These are phyloP conservation scores for Juglanconis sp. DNA, from an alignment of 2,329 filamentous ascomycete species.

Conservation along the genomic window DNA sequence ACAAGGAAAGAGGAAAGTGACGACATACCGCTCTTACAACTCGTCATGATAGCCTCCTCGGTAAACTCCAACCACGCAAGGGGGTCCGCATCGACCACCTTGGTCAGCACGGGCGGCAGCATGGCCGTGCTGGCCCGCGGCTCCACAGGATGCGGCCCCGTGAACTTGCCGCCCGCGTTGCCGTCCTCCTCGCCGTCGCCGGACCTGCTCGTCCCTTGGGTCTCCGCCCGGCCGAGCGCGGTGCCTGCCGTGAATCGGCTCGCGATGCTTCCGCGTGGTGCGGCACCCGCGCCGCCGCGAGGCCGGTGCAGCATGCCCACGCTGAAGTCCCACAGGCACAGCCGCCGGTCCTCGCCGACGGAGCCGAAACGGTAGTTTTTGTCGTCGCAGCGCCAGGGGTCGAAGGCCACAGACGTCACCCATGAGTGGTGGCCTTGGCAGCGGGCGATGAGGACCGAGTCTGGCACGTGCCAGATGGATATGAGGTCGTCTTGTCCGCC, in stretches of 20 bases:
- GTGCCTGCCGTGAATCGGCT: constrained; percentile 41
- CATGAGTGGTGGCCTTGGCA: constrained; percentile 95
- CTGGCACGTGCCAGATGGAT: constrained; percentile 88
- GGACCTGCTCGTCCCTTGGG: constrained; percentile 58
- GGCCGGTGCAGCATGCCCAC: constrained; percentile 94
- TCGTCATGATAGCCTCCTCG: constrained; percentile 87
- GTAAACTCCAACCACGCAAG: constrained; percentile 91
- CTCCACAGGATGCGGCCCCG: constrained; percentile 76
- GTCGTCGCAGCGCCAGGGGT: constrained; percentile 95
- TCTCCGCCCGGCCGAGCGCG: constrained; percentile 55
- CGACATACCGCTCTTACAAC: constrained; percentile 79
- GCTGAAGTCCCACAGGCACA: constrained; percentile 96
- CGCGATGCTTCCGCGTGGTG: constrained; percentile 51
- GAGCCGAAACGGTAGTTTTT: constrained; percentile 94
- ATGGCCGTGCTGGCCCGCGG: constrained; percentile 80
- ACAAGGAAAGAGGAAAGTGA: not conserved
- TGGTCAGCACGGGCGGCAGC: constrained; percentile 86
- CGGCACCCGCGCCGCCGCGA: constrained; percentile 45
- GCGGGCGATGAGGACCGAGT: constrained; percentile 79
- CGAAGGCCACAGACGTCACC: constrained; percentile 91
- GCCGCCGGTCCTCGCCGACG: constrained; percentile 86
- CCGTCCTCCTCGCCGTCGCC: constrained; percentile 28
- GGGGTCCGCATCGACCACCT: constrained; percentile 80
- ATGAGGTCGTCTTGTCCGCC: constrained; percentile 95
- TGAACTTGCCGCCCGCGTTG: constrained; percentile 49